Conservation (phyloP, 208 protist species). For the Leptomonas seymouri region DNA sequence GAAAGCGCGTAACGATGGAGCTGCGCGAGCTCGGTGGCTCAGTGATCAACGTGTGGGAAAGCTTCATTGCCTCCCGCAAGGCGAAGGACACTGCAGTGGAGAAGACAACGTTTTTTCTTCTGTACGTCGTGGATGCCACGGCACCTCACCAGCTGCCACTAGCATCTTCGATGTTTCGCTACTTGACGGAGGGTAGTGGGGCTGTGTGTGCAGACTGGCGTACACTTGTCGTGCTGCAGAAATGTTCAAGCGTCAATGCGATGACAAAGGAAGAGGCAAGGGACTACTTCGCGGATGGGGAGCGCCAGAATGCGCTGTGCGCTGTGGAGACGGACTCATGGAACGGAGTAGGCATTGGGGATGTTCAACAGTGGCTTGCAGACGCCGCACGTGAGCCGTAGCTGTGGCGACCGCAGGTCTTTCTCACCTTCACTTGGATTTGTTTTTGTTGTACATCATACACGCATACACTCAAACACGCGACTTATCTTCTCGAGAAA, state of each 20-base stretch:
- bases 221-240: slow-evolving; percentile 63
- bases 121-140: slow-evolving; percentile 77
- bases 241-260: slow-evolving; percentile 43
- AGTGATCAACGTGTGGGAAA: slow-evolving; percentile 63
- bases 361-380: slow-evolving; percentile 52
- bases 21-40: slow-evolving; percentile 70
- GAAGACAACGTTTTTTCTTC: slow-evolving; percentile 32
- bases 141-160: slow-evolving; percentile 61
- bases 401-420: too few relatives aligned
- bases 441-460: too few relatives aligned
- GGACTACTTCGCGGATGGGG: slow-evolving; percentile 35
- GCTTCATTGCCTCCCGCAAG: slow-evolving; percentile 51
- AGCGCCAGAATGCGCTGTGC: not conserved
- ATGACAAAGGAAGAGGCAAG: slow-evolving; percentile 50
- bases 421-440: too few relatives aligned
- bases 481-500: too few relatives aligned
- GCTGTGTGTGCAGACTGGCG: slow-evolving; percentile 62
- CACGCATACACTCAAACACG: too few relatives aligned
- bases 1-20: slow-evolving; percentile 43
- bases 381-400: not conserved
- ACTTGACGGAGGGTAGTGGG: slow-evolving; percentile 29
- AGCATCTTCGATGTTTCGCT: slow-evolving; percentile 40
- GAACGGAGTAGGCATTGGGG: slow-evolving; percentile 70
- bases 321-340: slow-evolving; percentile 75
- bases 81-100: slow-evolving; percentile 17